These are phyloP conservation scores for Candida loeiensis DNA, from an alignment of 805 yeast genomes.

Conservation along the genomic window DNA sequence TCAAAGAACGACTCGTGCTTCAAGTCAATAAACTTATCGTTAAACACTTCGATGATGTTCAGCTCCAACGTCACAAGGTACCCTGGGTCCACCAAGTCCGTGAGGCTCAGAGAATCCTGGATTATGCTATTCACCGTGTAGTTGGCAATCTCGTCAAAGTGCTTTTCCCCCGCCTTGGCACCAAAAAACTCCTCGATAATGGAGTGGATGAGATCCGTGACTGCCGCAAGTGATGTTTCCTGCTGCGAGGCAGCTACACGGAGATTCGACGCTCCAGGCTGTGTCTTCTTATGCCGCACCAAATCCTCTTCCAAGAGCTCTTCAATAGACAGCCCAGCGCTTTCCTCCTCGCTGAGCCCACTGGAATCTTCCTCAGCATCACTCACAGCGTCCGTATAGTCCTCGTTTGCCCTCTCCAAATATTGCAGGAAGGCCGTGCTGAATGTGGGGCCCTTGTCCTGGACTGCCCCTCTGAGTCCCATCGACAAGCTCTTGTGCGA, in stretches of 20 bases:
- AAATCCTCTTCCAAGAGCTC: conserved; percentile 3
- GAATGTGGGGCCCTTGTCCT: conserved; percentile 5
- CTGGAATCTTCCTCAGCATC: conserved; percentile 3
- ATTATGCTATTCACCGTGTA: conserved; percentile 17
- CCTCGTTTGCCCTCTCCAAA: conserved; percentile 5
- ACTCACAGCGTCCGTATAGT: no score
- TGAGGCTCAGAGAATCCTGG: conserved; percentile 14
- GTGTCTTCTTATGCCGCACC: conserved; percentile 1
- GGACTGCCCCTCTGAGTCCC: conserved; percentile 6
- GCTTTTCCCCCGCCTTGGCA: conserved; percentile 2
- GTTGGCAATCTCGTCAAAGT: conserved; percentile 13
- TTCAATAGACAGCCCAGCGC: conserved; percentile 2
- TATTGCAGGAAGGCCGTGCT: conserved; percentile 8
- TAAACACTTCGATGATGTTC: conserved; percentile 14
- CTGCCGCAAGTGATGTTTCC: conserved; percentile 3
- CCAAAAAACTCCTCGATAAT: conserved; percentile 6
- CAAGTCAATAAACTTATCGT: conserved; percentile 17
- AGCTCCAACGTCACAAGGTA: conserved; percentile 11
- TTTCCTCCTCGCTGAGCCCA: no score
- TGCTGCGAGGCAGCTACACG: conserved; percentile 2
- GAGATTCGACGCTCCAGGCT: conserved; percentile 3
- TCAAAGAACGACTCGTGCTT: conserved; percentile 17
- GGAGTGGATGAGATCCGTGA: conserved; percentile 3
- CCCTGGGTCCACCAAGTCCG: conserved; percentile 7
- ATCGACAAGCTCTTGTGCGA: conserved; percentile 6